Base-by-base conservation (phyloP, 1,284 basidiomycete species). In the Gymnopus androsaceus region DNA sequence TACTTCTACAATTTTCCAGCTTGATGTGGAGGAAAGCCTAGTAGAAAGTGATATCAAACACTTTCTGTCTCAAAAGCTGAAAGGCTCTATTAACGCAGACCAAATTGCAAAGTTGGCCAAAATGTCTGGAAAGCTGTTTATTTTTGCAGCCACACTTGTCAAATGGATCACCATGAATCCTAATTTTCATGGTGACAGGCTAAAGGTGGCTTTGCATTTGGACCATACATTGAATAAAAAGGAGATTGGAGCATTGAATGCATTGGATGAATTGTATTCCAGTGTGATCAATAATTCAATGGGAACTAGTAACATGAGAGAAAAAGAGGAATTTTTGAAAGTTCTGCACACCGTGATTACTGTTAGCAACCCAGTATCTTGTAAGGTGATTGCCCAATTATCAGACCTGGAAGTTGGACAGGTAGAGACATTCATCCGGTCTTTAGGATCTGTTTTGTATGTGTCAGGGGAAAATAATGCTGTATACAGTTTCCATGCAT, bases 61-160 rank as follows among this genome's bases (percentile, higher is more conserved):
- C 33, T 49, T 34, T 36, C 31, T 49, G 12, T 23, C 5, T 5
- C 11, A 49, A 3, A 9, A 33, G 19, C 30, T 49, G 17, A 12
- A 36, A 4, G 17, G 19, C 7, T 34, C 12, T 14, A 25, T 34
- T 23, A n/a, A 4, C 3, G 9, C 19, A 49, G 17, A 36, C 4
- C 3, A 49, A 11, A 14, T 49, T 19, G 3, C n/a, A 4, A 5
- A 34, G 5, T 34, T 49, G n/a, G 31, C 23, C 7, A 3, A 19
- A 21, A 34, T 34, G 19, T 49, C 47, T 12, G 47, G 47, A 49
- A 36, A 34, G 19, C 23, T 49, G n/a, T 49, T 49, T 36, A 49
- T 49, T 19, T 49, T 34, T 36, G 47, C 47, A 21, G 47, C 47
- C 34, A 49, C 47, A 3, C 9, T 30, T 33, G 31, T 36, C 30